A percentile compares a stretch with the other conserved stretches of the same genome.
Conservation (phyloP, 2,329 filamentous ascomycete species). For the Monilinia laxa region DNA sequence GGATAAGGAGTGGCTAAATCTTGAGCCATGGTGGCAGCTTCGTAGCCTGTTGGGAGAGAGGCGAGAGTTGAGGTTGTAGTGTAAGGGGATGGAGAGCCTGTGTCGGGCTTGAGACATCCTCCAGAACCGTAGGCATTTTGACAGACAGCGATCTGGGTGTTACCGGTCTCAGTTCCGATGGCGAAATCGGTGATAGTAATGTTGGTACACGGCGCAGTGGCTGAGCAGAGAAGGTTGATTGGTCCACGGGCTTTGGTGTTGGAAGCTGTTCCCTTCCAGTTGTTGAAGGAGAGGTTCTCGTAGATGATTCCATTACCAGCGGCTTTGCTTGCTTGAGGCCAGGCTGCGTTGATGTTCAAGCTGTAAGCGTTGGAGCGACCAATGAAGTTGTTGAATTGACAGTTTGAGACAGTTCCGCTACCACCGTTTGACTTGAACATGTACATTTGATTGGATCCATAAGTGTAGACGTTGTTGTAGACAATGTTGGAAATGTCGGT, state of each 20-base stretch:
- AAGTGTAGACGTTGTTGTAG: conserved; percentile 59
- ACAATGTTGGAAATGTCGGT: conserved; percentile 52
- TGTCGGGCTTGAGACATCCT: conserved; percentile 41
- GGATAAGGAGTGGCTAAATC: conserved; percentile 29
- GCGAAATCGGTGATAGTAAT: conserved; percentile 52
- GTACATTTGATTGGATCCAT: conserved; percentile 58
- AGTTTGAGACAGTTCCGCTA: conserved; percentile 51
- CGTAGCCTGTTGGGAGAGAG: conserved; percentile 25
- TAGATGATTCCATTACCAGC: conserved; percentile 53
- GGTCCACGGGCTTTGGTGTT: conserved; percentile 53
- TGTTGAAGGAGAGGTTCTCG: conserved; percentile 52
- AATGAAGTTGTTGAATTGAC: conserved; percentile 57
- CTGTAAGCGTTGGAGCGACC: conserved; percentile 58
- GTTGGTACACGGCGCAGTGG: conserved; percentile 52
- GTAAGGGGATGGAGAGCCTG: conserved; percentile 13
- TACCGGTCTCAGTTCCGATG: conserved; percentile 53
- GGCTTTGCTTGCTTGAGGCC: conserved; percentile 48
- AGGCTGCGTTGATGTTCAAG: conserved; percentile 52
- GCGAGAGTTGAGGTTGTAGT: conserved; percentile 25
- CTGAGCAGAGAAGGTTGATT: conserved; percentile 53
- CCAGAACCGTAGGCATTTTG: conserved; percentile 50
- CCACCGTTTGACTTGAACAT: conserved; percentile 63
- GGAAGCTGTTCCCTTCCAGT: conserved; percentile 55
- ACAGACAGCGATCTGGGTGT: conserved; percentile 47
- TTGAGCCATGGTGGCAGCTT: conserved; percentile 26